Conservation (phyloP, 2,329 filamentous ascomycete species). For the Pyrenophora teres region DNA sequence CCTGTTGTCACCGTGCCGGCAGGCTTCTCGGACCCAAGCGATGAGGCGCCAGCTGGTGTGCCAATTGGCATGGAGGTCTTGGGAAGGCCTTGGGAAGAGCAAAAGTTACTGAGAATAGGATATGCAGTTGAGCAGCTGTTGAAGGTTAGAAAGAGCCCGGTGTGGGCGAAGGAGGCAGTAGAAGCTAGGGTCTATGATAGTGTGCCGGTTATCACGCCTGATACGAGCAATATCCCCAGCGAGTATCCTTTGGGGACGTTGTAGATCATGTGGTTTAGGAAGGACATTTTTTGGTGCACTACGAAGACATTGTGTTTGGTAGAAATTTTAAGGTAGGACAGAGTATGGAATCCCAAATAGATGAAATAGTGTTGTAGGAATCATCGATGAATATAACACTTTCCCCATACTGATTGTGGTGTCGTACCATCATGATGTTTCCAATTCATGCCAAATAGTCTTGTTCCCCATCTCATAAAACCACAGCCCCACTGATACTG, state of each 20-base stretch:
- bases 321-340: too few species aligned
- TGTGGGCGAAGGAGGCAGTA: conserved; percentile 51
- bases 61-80: conserved; percentile 70
- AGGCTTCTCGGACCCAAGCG: conserved; percentile 57
- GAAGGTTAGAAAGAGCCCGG: conserved; percentile 54
- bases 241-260: conserved; percentile 57
- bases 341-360: too few species aligned
- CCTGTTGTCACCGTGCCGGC: conserved; percentile 60
- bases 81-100: conserved; percentile 61
- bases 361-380: too few species aligned
- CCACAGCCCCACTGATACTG: too few species aligned
- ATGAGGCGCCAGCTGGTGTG: conserved; percentile 60
- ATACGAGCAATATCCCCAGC: conserved; percentile 49
- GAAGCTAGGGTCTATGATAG: conserved; percentile 47
- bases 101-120: conserved; percentile 59
- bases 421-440: too few species aligned
- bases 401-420: too few species aligned
- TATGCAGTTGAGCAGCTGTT: conserved; percentile 55
- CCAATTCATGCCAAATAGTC: too few species aligned
- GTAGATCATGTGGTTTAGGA: conserved; percentile 4
- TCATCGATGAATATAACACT: too few species aligned
- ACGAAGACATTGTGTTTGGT: not conserved
- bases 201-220: conserved; percentile 54
- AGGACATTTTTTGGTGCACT: not conserved
- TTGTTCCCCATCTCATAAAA: too few species aligned